Conservation (phyloP, 768 basidiomycete genomes). For the Suillus subluteus region DNA sequence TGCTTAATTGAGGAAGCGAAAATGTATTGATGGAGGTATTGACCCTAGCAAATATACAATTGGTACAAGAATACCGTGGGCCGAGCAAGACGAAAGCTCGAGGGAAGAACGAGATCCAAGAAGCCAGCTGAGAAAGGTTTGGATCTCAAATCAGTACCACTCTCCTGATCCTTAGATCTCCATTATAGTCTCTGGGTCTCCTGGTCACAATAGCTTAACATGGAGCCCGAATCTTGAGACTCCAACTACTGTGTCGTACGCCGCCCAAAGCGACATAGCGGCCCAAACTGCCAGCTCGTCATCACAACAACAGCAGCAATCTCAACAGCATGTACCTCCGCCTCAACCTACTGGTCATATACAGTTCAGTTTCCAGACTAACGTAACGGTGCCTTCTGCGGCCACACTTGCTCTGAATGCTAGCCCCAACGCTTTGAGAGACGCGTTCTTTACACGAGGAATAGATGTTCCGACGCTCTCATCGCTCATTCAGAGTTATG, state of each 20-base stretch:
- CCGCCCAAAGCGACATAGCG: constrained; percentile 24
- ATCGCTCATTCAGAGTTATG: constrained; percentile 56
- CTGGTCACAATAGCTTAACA: constrained; percentile 31
- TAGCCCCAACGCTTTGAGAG: constrained; percentile 32
- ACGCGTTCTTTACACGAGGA: constrained; percentile 37
- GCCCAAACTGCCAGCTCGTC: constrained; percentile 33
- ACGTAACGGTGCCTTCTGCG: constrained; percentile 46
- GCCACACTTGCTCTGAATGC: constrained; percentile 32
- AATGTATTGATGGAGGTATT: constrained; percentile 7
- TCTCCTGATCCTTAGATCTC: constrained; percentile 11
- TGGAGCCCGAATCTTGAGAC: constrained; percentile 44
- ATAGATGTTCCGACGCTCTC: constrained; percentile 53
- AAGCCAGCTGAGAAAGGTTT: constrained; percentile 56
- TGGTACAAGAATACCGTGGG: constrained; percentile 77
- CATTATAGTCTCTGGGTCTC: constrained; percentile 20
- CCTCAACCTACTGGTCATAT: constrained; percentile 37
- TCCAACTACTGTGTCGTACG: constrained; percentile 44
- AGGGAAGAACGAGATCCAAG: constrained; percentile 54
- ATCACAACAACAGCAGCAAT: constrained; percentile 32
- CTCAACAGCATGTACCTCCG: constrained; percentile 27
- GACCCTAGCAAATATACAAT: constrained; percentile 13
- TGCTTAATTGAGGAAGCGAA: background rate
- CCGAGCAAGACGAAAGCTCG: constrained; percentile 58
- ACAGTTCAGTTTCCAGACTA: constrained; percentile 47
- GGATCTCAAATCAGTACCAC: constrained; percentile 16